phyloP scores from a whole-genome alignment of 345 rosid species.

The Eucalyptus cladocalyx region DNA sequence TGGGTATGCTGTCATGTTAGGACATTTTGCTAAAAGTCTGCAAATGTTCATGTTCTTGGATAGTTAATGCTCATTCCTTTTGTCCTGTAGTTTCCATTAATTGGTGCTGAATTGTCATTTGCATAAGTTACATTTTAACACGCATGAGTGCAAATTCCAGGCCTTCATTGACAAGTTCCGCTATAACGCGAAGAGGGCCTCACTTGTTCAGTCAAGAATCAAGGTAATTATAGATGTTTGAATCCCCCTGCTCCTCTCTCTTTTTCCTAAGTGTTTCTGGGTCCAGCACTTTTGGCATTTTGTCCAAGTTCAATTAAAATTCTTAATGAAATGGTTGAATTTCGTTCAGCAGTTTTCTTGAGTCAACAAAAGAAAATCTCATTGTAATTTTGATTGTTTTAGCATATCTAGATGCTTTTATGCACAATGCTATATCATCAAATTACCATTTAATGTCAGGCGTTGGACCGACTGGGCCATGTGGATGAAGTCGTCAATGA shows the following conservation, averaged over 20 bases:
- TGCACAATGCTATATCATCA: neutral
- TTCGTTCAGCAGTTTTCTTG: neutral
- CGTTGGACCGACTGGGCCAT: constrained; percentile 81
- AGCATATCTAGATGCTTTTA: neutral
- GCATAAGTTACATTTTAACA: neutral
- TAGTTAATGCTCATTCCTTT: neutral
- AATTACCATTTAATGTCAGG: constrained; percentile 23
- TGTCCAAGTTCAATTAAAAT: neutral
- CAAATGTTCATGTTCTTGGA: neutral
- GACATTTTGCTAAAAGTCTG: neutral
- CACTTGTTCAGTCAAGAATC: constrained; percentile 99
- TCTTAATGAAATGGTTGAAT: neutral
- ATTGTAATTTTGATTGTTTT: neutral
- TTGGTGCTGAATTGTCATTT: neutral
- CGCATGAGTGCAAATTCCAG: constrained; percentile 16
- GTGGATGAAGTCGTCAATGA: constrained; percentile 94
- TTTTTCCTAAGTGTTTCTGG: neutral
- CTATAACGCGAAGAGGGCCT: constrained; percentile 96
- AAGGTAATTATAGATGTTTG: constrained; percentile 40
- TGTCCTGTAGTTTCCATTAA: neutral
- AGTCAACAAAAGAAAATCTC: neutral
- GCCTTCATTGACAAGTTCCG: constrained; percentile 98
- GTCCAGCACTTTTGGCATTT: neutral
- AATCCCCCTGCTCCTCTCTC: neutral
- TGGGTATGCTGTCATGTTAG: neutral